Percentiles rank a stretch among this genome's conserved stretches.
Conservation (phyloP, 2,329 filamentous ascomycete species). For the Scytalidium lignicola region DNA sequence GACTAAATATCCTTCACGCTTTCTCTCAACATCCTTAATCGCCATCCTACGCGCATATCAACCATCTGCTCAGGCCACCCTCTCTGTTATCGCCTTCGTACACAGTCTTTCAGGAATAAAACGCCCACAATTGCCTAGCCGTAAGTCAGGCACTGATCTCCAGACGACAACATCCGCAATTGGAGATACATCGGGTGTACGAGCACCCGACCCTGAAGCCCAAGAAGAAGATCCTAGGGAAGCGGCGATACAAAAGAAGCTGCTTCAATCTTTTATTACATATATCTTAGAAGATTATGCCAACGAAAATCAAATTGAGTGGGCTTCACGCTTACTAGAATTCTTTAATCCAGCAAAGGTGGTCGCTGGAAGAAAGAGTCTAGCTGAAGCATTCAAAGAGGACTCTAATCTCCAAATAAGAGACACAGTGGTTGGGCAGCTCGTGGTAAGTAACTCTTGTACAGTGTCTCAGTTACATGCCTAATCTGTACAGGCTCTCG, state of each 20-base stretch:
- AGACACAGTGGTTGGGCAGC: slow-evolving; percentile 65
- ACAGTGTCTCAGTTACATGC: slow-evolving; percentile 3
- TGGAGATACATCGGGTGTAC: slow-evolving; percentile 33
- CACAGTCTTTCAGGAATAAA: slow-evolving; percentile 64
- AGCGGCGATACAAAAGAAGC: slow-evolving; percentile 52
- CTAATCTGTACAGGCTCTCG: slow-evolving; percentile 27
- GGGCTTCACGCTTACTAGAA: slow-evolving; percentile 63
- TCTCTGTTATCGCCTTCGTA: slow-evolving; percentile 65
- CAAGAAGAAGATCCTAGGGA: slow-evolving; percentile 52
- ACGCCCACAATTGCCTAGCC: slow-evolving; percentile 55
- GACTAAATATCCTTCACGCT: slow-evolving; percentile 72
- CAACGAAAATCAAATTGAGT: slow-evolving; percentile 53
- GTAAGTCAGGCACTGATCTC: slow-evolving; percentile 49
- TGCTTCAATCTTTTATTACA: slow-evolving; percentile 73
- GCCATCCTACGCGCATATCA: slow-evolving; percentile 64
- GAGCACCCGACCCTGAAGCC: slow-evolving; percentile 58
- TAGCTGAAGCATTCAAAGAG: slow-evolving; percentile 59
- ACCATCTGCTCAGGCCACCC: slow-evolving; percentile 60
- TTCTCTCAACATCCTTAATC: slow-evolving; percentile 71
- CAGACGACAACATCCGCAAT: slow-evolving; percentile 47
- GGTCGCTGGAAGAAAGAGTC: slow-evolving; percentile 56
- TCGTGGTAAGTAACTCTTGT: slow-evolving; percentile 49
- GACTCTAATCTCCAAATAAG: slow-evolving; percentile 55
- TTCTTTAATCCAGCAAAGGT: slow-evolving; percentile 59
- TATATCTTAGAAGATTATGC: slow-evolving; percentile 72